Percentiles rank a stretch among this genome's conserved stretches.
Evolutionary conservation across 2,329 filamentous ascomycete species (phyloP).

Genomic region (Cryphonectria parasitica): DNA sequence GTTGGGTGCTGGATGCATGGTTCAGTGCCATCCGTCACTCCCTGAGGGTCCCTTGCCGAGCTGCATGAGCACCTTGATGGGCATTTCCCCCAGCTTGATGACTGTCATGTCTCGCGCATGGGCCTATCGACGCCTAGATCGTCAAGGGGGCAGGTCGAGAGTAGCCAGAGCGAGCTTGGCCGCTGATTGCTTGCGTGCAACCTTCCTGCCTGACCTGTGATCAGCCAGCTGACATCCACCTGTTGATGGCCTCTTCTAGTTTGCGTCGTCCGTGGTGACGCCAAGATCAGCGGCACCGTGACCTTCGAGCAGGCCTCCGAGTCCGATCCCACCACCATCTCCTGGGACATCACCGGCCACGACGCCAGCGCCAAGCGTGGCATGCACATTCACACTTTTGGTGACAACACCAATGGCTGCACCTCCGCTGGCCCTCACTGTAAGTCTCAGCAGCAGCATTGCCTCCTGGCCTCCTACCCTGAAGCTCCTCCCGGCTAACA

Average conservation of each 20-base stretch:
- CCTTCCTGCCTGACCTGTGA: not conserved
- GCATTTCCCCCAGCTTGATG: slow-evolving; percentile 21
- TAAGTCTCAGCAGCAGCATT: slow-evolving; percentile 52
- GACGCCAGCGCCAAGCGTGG: slow-evolving; percentile 95
- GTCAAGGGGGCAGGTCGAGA: not conserved
- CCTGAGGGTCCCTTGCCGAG: slow-evolving; percentile 46
- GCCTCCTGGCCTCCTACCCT: not conserved
- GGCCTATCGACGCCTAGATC: not conserved
- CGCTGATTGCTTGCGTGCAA: not conserved
- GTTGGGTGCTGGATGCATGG: slow-evolving; percentile 45
- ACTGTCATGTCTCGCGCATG: slow-evolving; percentile 13
- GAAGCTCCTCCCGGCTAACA: slow-evolving; percentile 21
- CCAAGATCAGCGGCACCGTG: slow-evolving; percentile 90
- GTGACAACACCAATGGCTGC: slow-evolving; percentile 99
- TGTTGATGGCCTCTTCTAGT: slow-evolving; percentile 58
- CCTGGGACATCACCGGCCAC: slow-evolving; percentile 90
- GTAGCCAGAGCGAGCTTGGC: not conserved
- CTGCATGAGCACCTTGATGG: slow-evolving; percentile 36
- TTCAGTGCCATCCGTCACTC: slow-evolving; percentile 38
- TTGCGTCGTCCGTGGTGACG: slow-evolving; percentile 96
- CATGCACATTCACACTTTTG: slow-evolving; percentile 98
- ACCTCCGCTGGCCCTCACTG: slow-evolving; percentile 97
- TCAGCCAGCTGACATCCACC: slow-evolving; percentile 20
- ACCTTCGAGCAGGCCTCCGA: slow-evolving; percentile 92
- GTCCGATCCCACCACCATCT: slow-evolving; percentile 79